phyloP scores from a whole-genome alignment of 106 monocot genomes.

The Dactylorhiza incarnata region DNA sequence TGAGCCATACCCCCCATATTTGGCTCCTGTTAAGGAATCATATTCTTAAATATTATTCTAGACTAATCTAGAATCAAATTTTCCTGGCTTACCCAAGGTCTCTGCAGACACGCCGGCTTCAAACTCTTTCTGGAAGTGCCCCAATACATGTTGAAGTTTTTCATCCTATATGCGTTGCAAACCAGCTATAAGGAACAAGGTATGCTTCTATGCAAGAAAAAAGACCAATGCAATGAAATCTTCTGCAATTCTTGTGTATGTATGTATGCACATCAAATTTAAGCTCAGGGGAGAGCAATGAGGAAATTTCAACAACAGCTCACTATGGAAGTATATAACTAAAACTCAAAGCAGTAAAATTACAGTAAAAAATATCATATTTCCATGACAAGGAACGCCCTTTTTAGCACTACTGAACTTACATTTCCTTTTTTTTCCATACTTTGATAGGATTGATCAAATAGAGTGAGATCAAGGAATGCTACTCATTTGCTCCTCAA shows the following conservation, averaged over 20 bases:
- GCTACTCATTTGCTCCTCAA: neutral
- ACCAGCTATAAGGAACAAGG: slow-evolving; percentile 4
- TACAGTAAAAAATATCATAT: neutral
- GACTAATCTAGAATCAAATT: slow-evolving; percentile 4
- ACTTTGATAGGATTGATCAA: neutral
- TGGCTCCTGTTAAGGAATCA: slow-evolving; percentile 54
- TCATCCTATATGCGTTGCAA: slow-evolving; percentile 53
- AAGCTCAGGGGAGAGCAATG: neutral
- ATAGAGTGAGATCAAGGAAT: neutral
- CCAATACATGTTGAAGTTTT: slow-evolving; percentile 61
- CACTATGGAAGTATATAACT: neutral
- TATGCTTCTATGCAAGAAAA: neutral
- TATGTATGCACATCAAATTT: neutral
- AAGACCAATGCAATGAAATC: neutral
- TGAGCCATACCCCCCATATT: slow-evolving; percentile 89
- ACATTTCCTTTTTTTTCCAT: neutral
- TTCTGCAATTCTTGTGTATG: neutral
- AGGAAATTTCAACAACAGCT: neutral
- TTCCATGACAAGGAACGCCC: neutral
- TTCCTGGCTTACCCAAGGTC: slow-evolving; percentile 60
- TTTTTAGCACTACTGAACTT: neutral
- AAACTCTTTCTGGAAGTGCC: slow-evolving; percentile 82
- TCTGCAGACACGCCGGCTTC: slow-evolving; percentile 73
- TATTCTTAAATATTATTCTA: slow-evolving; percentile 12
- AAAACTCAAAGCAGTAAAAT: neutral